Evolutionary conservation across 352 stramenopile species (phyloP).

Genomic region (Phytophthora crassamura): DNA sequence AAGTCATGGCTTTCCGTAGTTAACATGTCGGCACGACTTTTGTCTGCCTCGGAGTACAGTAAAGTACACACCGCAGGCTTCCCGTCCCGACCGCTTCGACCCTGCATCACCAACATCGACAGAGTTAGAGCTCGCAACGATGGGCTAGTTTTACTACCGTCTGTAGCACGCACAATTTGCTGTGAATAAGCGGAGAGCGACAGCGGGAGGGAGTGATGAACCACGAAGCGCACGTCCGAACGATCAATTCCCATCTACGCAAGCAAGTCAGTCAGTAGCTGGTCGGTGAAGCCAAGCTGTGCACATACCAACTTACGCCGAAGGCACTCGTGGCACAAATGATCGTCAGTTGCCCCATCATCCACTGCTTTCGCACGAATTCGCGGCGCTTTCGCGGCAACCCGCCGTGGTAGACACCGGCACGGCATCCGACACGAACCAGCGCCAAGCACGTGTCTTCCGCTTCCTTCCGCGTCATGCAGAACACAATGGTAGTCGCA

Average conservation of each 20-base stretch:
- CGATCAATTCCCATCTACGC: conserved; percentile 84
- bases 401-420: conserved; percentile 78
- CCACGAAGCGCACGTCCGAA: conserved; percentile 75
- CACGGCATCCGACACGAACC: conserved; percentile 53
- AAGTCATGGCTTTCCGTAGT: conserved; percentile 49
- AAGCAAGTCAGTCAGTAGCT: conserved; percentile 6
- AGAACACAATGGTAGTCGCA: conserved; percentile 73
- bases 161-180: conserved; percentile 63
- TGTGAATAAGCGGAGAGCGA: conserved; percentile 76
- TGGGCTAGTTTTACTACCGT: background rate
- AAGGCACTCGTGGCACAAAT: conserved; percentile 86
- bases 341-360: conserved; percentile 69
- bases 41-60: conserved; percentile 69
- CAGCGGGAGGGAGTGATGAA: conserved; percentile 75
- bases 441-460: conserved; percentile 65
- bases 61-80: conserved; percentile 57
- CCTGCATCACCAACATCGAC: conserved; percentile 35
- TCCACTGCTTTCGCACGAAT: conserved; percentile 84
- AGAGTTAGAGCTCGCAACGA: background rate
- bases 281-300: background rate
- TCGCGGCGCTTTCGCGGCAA: conserved; percentile 61
- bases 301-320: conserved; percentile 46
- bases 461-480: conserved; percentile 73
- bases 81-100: conserved; percentile 72
- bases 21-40: conserved; percentile 51